Evolutionary conservation across 2,329 filamentous ascomycete species (phyloP), one percentile per base, ranked within the genome.

Genomic region (Shiraia sp.): DNA sequence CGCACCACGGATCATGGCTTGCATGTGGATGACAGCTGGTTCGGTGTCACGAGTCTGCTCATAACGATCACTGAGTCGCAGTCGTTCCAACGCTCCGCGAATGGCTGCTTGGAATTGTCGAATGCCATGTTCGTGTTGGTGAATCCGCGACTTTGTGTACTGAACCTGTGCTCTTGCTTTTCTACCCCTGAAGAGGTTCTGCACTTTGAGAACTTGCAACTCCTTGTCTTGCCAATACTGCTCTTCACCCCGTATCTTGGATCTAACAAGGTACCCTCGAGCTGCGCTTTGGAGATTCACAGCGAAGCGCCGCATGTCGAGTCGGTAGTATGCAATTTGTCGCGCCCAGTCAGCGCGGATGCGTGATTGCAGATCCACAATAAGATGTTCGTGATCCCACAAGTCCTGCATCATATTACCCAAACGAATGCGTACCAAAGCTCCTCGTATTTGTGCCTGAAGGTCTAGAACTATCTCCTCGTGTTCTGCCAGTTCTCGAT

Each of bases 331-430:
- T 52, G 86, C 81, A 42, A 97, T 81, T 66, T 96, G 90, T 32
- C 92, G 79, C 2, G 88, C 81, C 72, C 89, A 96, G 59, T 95
- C 90, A 38, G 90, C 95, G 45, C 93, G 84, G 40, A 97, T 87
- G 27, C 86, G 82, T 6, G 91, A 83, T 68, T 99, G 95, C 8
- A 99, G 75, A 37, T 95, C 86, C 30, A 92, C 73, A 19, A 99
- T 71, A 67, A 80, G 77, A 17, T 85, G 79, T 68, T 99, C 93
- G 10, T 81, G 79, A 48, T 93, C 87, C 93, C 93, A 99, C 3
- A 99, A 79, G 30, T 81, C 73, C 59, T 96, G 87, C 93, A 99
- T 97, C 40, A 83, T 79, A 35, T 86, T 76, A 4, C 90, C 90
- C 2, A 97, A 80, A 40, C 79, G 79, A 63, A 96, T 78, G 40